Base-by-base conservation (phyloP, 2,329 filamentous ascomycete genomes). In the Fusarium nematophilum region DNA sequence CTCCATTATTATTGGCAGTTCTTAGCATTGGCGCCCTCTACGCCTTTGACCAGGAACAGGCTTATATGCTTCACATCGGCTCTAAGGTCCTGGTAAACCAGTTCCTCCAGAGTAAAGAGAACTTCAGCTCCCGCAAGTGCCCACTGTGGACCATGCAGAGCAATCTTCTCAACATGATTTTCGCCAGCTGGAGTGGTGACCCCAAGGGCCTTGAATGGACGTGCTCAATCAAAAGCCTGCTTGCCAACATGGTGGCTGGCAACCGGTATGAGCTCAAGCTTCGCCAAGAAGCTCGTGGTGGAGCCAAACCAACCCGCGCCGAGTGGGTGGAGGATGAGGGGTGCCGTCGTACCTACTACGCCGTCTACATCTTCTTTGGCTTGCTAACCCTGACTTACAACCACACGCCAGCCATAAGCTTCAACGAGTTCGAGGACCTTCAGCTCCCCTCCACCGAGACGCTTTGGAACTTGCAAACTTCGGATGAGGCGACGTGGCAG, bases 291-390 rank as follows among this genome's bases (percentile, higher is more conserved):
- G 92, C 90, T 59, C 92, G 95, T 52, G 90, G 92, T 68, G 89
- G 86, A 37, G 82, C 86, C 23, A 83, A 85, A 58, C 92, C 94
- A 2, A 92, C 86, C 31, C 91, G 93, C 53, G 85, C 90, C 13
- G 92, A 98, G 73, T 99, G 95, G 95, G 89, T 98, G 37, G 93
- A 96, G 70, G 95, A 99, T 71, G 95, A 99, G 77, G 93, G 94
- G 44, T 97, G 95, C 75, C 88, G 94, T 56, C 91, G 95, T 58
- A 98, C 95, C 1, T 99, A 98, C 79, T 99, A 96, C 70, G 94
- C 95, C 1, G 95, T 98, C 57, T 99, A 98, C 81, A 97, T 98
- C 76, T 98, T 98, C 85, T 98, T 98, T 72, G 95, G 95, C 51
- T 84, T 98, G 70, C 79, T 98, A 68, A 98, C 95, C 1, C 77